Base-by-base conservation (phyloP, 495 filamentous ascomycete genomes). In the Aspergillus cavernicola region DNA sequence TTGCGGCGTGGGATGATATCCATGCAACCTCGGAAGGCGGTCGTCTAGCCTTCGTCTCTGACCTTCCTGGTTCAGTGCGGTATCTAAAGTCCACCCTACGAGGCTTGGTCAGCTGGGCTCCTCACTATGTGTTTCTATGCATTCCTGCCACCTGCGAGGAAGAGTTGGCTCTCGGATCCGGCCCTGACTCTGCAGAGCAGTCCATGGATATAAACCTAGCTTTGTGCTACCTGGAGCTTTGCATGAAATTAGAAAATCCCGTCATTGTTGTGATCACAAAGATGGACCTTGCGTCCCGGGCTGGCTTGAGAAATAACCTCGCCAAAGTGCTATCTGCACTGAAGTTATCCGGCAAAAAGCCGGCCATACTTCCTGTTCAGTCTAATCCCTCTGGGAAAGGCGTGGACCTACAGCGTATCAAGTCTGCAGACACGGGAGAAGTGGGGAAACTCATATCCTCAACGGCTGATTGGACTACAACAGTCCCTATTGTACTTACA, bases 1-100 rank as follows among this genome's bases (percentile, higher is more conserved):
- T 96, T 45, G 87, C 91, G 36, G 89, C 87, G 28, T 98, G 93
- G 93, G 86, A 88, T 57, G 93, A 97, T 66, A 91, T 97, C 40
- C 93, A 98, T 66, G 73, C 76, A 22, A 76, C 83, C n/a, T 82
- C 90, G 2, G 80, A 80, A 22, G 73, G 75, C 18, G 89, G 88
- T 15, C 85, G 95, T 43, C 69, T 98, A 5, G 88, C 91, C 10
- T 89, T 96, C 52, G 66, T 97, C 10, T 86, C 90, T 0, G 93
- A 98, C 64, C 91, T 92, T 29, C 92, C 93, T 2, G 93, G 93
- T 2, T 88, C 93, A 50, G 84, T 89, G 6, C 82, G 89, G 31
- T 97, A 90, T 68, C 77, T 90, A 35, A 84, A 92, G 51, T 97
- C 95, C 2, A 91, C 87, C 4, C 73, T 97, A 26, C 79, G 92